Evolutionary conservation across 2,329 filamentous ascomycete genomes (phyloP), one percentile per base, ranked within the genome.

Genomic region (Fusarium albidum): DNA sequence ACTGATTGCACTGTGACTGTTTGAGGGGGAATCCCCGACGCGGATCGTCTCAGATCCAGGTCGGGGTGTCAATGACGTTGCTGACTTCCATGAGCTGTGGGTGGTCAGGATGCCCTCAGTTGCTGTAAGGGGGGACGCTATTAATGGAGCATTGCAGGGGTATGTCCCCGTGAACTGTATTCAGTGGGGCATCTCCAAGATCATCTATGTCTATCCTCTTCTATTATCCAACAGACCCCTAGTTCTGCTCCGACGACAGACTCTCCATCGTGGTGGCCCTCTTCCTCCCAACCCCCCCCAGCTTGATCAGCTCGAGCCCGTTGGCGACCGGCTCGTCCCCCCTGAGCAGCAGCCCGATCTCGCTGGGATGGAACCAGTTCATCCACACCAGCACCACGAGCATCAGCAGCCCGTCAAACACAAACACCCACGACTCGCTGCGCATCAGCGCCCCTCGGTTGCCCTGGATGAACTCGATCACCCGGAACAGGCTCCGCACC

Each of bases 401-500:
- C 71, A 77, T 77, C 13, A 74, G 52, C 14, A 69, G 25, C 1
- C 73, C 71, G 38, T 77, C 75, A 31, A 77, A 75, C 8, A 74
- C 52, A 47, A 75, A 77, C 2, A 75, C 55, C 46, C 67, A 71
- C 5, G 61, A 61, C 59, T 77, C 74, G 33, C 70, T 69, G 15
- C 52, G 51, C 46, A 75, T 63, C 14, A 76, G 34, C 3, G 67
- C 67, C 0, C 72, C 74, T 11, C 65, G 58, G 6, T 68, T 65
- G 4, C 75, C 74, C 47, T 72, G 61, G 6, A 68, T 68, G 47
- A 77, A 80, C 59, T 80, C 78, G 10, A 78, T 59, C 3, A 75
- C 69, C 7, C 78, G 71, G 48, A 77, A 77, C 4, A 78, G 31
- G 18, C 73, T 76, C 17, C 78, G 68, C 3, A 78, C 58, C 47